Evolutionary conservation across 1,139 yeast genomes (phyloP), one percentile per base, ranked within the genome.

Genomic region (Nakaseomyces glabratus): DNA sequence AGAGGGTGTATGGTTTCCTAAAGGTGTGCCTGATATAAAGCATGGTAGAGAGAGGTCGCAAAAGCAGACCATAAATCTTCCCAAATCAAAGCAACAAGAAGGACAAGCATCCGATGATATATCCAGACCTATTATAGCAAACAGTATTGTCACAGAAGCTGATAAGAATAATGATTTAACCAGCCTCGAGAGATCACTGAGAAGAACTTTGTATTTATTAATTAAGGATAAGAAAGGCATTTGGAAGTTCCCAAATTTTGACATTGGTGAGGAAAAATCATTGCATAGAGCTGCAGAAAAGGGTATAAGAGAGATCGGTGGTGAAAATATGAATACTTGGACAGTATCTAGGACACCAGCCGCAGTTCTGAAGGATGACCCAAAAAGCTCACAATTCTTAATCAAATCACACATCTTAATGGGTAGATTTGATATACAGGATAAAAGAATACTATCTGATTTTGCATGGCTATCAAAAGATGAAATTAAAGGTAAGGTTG

Each of bases 361-460:
- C 33, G 93, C 82, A 41, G 76, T 82, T 5, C 51, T 74, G 40
- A 61, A 65, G 43, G 60, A 57, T 34, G 61, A 57, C 33, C 48
- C 50, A 3, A 50, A 50, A 26, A 49, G 49, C 2, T 35, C 43
- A 2, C 62, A 57, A 42, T 90, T 78, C 55, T 66, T 82, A 51
- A 76, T 90, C 52, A 85, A 85, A 60, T 81, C 94, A 29, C 95
- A 85, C 56, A 84, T 90, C 38, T 64, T 90, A 48, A 82, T 94
- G n/a, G 98, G 98, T 31, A 63, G 65, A 42, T 88, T 88, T 55
- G 65, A 65, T 36, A 72, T 84, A 15, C 70, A 69, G 43, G 50
- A 60, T 9, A 46, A 55, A 36, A 49, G 63, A 38, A 49, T 51
- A 8, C 23, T 12, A 2, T 32, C 36, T 6, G 78, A 73, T 32